Conservation (phyloP, 106 monocot genomes). For the Iris macrosiphon region DNA sequence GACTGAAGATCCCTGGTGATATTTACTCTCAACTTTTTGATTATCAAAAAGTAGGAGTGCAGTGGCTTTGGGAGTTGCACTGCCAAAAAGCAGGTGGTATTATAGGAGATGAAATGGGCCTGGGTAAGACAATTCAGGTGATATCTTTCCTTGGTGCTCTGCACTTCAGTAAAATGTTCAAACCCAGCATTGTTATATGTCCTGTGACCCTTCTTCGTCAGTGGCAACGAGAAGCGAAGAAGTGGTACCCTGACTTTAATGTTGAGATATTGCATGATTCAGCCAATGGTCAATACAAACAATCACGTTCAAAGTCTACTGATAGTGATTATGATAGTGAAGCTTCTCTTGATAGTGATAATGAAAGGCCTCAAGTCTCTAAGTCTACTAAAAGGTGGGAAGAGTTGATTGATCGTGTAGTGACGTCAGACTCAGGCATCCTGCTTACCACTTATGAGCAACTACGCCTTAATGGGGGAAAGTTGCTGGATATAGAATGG, state of each 20-base stretch:
- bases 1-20: slow-evolving; percentile 61
- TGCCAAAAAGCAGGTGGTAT: slow-evolving; percentile 96
- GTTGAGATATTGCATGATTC: slow-evolving; percentile 96
- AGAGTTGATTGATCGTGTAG: slow-evolving; percentile 45
- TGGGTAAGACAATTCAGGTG: slow-evolving; percentile 91
- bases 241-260: slow-evolving; percentile 83
- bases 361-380: slow-evolving; percentile 10
- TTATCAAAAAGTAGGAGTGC: slow-evolving; percentile 95
- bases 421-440: slow-evolving; percentile 63
- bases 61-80: slow-evolving; percentile 98
- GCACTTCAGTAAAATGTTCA: slow-evolving; percentile 83
- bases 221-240: slow-evolving; percentile 78
- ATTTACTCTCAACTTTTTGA: slow-evolving; percentile 81
- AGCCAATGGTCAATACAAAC: slow-evolving; percentile 29
- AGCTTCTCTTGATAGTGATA: slow-evolving; percentile 40
- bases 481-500: slow-evolving; percentile 90
- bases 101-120: slow-evolving; percentile 98
- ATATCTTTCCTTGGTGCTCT: slow-evolving; percentile 83
- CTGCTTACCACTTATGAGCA: slow-evolving; percentile 99
- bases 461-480: slow-evolving; percentile 66
- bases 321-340: slow-evolving; percentile 62
- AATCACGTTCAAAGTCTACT: slow-evolving; percentile 14
- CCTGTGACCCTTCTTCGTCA: slow-evolving; percentile 87
- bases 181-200: slow-evolving; percentile 86
- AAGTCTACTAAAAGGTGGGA: slow-evolving; percentile 64